Conservation (phyloP, 2,329 filamentous ascomycete genomes). For the Ambrosiella beaveri region DNA sequence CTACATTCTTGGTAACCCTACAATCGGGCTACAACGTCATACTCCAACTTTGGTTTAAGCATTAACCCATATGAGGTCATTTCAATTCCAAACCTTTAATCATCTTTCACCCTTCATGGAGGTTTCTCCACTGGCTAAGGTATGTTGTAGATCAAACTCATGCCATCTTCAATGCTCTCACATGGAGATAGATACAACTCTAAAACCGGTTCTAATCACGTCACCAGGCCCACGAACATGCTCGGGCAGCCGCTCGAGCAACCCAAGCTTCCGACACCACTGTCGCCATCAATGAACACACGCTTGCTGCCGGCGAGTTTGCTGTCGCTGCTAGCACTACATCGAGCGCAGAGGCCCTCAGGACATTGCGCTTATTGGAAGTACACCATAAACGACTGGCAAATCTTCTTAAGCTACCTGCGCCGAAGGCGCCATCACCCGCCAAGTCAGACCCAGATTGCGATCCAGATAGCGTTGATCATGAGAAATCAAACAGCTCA, state of each 20-base stretch:
- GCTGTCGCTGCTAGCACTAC: conserved; percentile 63
- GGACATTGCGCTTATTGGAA: conserved; percentile 72
- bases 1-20: no score
- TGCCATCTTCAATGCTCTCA: no score
- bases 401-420: conserved; percentile 58
- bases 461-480: conserved; percentile 13
- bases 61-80: no score
- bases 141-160: no score
- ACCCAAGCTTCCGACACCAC: conserved; percentile 58
- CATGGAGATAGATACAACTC: neutral
- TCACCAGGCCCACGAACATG: conserved; percentile 67
- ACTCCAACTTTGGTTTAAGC: no score
- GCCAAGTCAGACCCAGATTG: conserved; percentile 21
- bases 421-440: conserved; percentile 39
- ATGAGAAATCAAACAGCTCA: conserved; percentile 9
- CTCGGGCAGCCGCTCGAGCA: conserved; percentile 63
- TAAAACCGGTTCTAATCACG: conserved; percentile 8
- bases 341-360: conserved; percentile 51
- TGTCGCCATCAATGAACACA: conserved; percentile 73
- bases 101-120: no score
- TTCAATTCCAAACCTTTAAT: no score
- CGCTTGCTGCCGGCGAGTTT: conserved; percentile 76
- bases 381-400: conserved; percentile 74
- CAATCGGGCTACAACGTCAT: no score
- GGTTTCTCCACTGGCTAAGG: no score